Percentiles rank a stretch among this genome's conserved stretches.
Conservation (phyloP, 2,329 filamentous ascomycete species). For the Aspergillus udagawae region DNA sequence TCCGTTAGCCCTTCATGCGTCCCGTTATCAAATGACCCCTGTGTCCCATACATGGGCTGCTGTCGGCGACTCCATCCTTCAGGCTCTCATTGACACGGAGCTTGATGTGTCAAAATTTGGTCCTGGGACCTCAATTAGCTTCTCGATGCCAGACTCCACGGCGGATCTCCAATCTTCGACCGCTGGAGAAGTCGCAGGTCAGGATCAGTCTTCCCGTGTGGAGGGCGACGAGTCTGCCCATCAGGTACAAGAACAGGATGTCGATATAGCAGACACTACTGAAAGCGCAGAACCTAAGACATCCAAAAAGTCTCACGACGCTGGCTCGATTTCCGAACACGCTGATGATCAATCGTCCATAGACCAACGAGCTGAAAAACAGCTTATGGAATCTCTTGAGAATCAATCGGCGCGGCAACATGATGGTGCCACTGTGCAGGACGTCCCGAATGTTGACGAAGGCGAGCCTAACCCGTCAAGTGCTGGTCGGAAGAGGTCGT, state of each 20-base stretch:
- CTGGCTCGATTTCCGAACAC: conserved; percentile 13
- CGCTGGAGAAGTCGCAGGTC: conserved; percentile 13
- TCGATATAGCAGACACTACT: conserved; percentile 13
- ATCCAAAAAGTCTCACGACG: conserved; percentile 9
- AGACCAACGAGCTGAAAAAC: conserved; percentile 35
- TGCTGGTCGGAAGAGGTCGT: conserved; percentile 56
- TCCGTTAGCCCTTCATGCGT: conserved; percentile 35
- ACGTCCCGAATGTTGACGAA: conserved; percentile 23
- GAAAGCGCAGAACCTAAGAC: conserved; percentile 8
- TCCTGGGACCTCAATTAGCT: conserved; percentile 38
- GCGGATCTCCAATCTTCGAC: conserved; percentile 19
- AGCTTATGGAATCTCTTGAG: conserved; percentile 35
- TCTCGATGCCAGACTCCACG: conserved; percentile 37
- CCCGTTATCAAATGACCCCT: conserved; percentile 37
- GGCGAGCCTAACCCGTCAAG: conserved; percentile 34
- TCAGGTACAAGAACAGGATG: conserved; percentile 11
- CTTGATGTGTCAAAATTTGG: conserved; percentile 21
- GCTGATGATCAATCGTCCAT: conserved; percentile 31
- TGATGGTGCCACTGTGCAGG: conserved; percentile 18
- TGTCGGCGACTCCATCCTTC: conserved; percentile 47
- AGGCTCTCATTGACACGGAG: conserved; percentile 41
- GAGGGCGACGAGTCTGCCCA: conserved; percentile 3
- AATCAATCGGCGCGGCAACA: conserved; percentile 22
- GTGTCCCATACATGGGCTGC: conserved; percentile 42
- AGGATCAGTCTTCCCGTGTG: conserved; percentile 10